phyloP scores from a whole-genome alignment of 768 basidiomycete genomes.

The Mycena haematopus region DNA sequence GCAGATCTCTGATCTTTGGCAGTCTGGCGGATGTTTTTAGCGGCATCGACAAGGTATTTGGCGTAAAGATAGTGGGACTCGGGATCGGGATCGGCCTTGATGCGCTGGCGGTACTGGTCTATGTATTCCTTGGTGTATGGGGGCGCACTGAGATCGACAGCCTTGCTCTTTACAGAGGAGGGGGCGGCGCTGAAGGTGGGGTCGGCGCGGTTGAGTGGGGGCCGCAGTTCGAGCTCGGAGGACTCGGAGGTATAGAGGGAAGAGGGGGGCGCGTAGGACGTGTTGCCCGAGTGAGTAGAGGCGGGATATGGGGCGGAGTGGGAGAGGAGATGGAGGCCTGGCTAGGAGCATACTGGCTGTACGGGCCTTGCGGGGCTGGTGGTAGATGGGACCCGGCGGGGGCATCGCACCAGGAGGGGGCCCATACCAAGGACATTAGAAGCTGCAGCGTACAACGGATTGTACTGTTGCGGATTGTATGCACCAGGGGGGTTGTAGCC shows the following conservation, averaged over 20 bases:
- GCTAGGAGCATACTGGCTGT: conserved; percentile 26
- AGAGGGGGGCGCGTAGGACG: conserved; percentile 33
- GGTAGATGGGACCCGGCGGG: conserved; percentile 31
- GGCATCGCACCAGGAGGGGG: conserved; percentile 55
- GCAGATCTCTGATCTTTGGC: conserved; percentile 82
- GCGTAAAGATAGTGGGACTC: conserved; percentile 97
- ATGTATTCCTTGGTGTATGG: conserved; percentile 97
- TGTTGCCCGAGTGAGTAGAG: conserved; percentile 30
- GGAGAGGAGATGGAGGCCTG: conserved; percentile 36
- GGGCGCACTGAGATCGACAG: conserved; percentile 80
- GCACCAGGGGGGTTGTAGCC: conserved; percentile 26
- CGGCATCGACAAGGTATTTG: conserved; percentile 99
- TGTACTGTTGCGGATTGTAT: conserved; percentile 48
- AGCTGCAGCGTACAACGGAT: conserved; percentile 74
- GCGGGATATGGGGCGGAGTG: conserved; percentile 40
- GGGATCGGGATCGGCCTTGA: conserved; percentile 97
- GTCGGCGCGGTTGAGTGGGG: conserved; percentile 60
- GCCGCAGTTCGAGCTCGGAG: conserved; percentile 64
- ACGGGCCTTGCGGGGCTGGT: conserved; percentile 36
- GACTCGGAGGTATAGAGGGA: conserved; percentile 35
- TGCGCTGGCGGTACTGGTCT: conserved; percentile 95
- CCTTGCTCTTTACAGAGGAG: conserved; percentile 75
- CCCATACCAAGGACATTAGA: conserved; percentile 83
- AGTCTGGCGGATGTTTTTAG: conserved; percentile 82
- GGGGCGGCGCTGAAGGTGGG: conserved; percentile 62